Evolutionary conservation across 768 basidiomycete genomes (phyloP), one percentile per base, ranked within the genome.

Genomic region (Rossbeevera mucosa): DNA sequence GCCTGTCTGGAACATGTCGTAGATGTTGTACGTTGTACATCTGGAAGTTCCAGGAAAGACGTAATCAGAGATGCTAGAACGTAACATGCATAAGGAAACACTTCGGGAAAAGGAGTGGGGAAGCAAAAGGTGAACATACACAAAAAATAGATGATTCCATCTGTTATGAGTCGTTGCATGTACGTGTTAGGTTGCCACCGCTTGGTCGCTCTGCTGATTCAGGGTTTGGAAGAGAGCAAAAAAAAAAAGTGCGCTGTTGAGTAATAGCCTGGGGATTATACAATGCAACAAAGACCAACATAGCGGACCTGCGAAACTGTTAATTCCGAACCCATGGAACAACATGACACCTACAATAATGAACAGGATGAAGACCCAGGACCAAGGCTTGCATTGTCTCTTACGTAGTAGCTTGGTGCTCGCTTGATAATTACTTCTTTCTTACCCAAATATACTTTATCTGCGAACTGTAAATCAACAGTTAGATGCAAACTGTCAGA

Each of bases 391-490:
- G 6, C 26, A 12, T 58, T 59, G n/a, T 25, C 1, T 2, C 1
- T 14, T 2, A 11, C 7, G 48, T 6, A 51, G n/a, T 1, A 7
- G 14, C 9, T 7, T 1, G 0, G 11, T 20, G 4, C 8, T 0
- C 5, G 18, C n/a, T 16, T 7, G 1, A 9, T 26, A 8, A 9
- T 12, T 12, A 7, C 7, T 47, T n/a, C 2, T 31, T 26, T 31
- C 58, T 31, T 2, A 61, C 59, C 60, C 60, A 61, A 14, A 61
- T 29, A 43, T 54, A 61, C 0, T 58, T 46, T 48, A 61, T 12
- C 60, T 60, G 21, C 21, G 8, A 7, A n/a, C 11, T 12, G 7
- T 50, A 0, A 5, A 18, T 4, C n/a, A 7, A 12, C 5, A 26
- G 22, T 22, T 44, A 33, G 5, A 20, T n/a, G 12, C 0, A 1